A percentile compares a stretch with the other conserved stretches of the same genome.
phyloP scores from a whole-genome alignment of 75 land plant species.

The Cupressus sempervirens region DNA sequence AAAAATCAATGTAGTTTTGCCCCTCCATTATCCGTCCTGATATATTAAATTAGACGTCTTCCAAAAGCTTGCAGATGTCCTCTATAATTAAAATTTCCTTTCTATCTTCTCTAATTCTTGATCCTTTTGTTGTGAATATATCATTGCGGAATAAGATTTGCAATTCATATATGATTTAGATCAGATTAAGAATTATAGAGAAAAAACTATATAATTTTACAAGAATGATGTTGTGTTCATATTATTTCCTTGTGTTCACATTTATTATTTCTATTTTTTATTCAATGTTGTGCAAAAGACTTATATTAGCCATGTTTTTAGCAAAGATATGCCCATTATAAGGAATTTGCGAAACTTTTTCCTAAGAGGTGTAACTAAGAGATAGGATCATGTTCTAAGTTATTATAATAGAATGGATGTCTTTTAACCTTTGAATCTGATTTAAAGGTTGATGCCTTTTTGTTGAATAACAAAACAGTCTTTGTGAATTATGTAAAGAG shows the following conservation, averaged over 20 bases:
- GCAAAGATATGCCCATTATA: not conserved
- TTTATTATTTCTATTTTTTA: not conserved
- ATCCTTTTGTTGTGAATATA: not conserved
- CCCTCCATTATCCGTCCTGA: constrained; percentile 65
- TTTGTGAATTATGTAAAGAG: no score
- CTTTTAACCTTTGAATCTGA: no score
- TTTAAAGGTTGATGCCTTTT: no score
- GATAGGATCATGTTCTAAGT: no score
- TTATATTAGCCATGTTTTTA: not conserved
- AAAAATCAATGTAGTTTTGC: constrained; percentile 59
- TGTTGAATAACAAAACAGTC: no score
- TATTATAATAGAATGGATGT: no score
- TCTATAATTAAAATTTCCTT: constrained; percentile 43
- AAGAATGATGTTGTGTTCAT: not conserved
- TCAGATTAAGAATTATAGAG: not conserved
- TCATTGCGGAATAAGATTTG: constrained; percentile 73
- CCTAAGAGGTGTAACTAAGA: not conserved
- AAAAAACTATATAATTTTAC: not conserved
- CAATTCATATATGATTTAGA: constrained; percentile 55
- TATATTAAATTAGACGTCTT: constrained; percentile 60
- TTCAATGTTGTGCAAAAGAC: not conserved
- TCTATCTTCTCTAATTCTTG: constrained; percentile 37
- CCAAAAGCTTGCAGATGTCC: constrained; percentile 74
- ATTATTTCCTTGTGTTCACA: not conserved
- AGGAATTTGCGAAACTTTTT: constrained; percentile 7